These are phyloP conservation scores for Thelonectria discophora DNA, from an alignment of 2,329 filamentous ascomycete genomes.

Conservation along the genomic window DNA sequence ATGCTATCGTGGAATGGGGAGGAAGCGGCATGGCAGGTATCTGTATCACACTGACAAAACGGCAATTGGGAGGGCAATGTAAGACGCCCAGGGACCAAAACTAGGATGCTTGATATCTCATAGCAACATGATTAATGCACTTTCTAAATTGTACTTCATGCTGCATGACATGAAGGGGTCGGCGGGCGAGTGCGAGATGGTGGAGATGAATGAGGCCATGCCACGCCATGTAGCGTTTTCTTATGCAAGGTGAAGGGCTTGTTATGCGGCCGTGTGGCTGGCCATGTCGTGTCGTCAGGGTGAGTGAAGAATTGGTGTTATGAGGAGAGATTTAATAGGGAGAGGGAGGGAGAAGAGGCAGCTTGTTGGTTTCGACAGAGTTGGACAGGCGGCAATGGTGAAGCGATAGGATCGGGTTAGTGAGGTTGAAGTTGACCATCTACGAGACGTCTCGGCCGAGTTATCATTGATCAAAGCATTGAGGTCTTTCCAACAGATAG, in stretches of 20 bases:
- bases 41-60: neutral
- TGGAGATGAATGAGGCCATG: constrained; percentile 15
- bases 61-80: neutral
- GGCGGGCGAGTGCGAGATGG: constrained; percentile 2
- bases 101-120: too few species aligned
- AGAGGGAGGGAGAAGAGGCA: neutral
- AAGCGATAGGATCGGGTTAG: neutral
- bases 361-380: neutral
- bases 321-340: neutral
- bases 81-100: neutral
- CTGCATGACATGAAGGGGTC: constrained; percentile 7
- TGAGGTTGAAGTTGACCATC: too few species aligned
- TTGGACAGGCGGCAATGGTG: neutral
- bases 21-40: constrained; percentile 19
- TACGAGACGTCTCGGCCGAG: too few species aligned
- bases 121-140: neutral
- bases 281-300: neutral
- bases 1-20: constrained; percentile 11
- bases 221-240: constrained; percentile 4
- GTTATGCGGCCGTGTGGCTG: constrained; percentile 11
- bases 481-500: neutral
- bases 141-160: neutral
- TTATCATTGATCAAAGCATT: too few species aligned
- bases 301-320: neutral
- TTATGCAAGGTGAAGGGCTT: constrained; percentile 3